Percentiles rank a stretch among this genome's conserved stretches.
These are phyloP conservation scores for Penicillium lagena DNA, from an alignment of 495 filamentous ascomycete species.

Conservation along the genomic window DNA sequence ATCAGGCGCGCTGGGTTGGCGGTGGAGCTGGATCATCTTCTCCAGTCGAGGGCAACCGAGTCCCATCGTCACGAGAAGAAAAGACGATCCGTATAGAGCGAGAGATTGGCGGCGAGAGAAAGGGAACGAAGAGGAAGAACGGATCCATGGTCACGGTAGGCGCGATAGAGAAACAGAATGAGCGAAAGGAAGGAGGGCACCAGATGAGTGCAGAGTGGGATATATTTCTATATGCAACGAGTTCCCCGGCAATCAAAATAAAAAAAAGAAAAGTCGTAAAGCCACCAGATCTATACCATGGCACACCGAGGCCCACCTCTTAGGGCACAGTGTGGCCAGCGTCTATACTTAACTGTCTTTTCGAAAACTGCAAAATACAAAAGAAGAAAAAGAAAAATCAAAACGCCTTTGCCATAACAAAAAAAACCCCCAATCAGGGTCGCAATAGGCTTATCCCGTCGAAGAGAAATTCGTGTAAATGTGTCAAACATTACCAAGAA, in stretches of 20 bases:
- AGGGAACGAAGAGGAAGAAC: too few species aligned
- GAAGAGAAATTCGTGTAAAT: slow-evolving; percentile 1
- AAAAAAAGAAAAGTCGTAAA: slow-evolving; percentile 2
- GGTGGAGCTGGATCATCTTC: too few species aligned
- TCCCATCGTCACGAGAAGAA: too few species aligned
- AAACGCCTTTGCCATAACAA: background rate
- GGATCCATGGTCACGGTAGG: too few species aligned
- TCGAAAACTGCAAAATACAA: slow-evolving; percentile 14
- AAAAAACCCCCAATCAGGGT: slow-evolving; percentile 8
- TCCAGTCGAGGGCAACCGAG: too few species aligned
- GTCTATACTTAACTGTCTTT: slow-evolving; percentile 11
- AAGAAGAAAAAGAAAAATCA: background rate
- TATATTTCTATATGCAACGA: slow-evolving; percentile 26
- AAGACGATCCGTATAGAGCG: too few species aligned
- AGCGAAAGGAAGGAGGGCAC: slow-evolving; percentile 4
- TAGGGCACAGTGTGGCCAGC: slow-evolving; percentile 4
- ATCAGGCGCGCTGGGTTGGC: too few species aligned
- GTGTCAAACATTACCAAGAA: slow-evolving; percentile 4
- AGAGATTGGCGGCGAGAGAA: too few species aligned
- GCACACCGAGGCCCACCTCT: slow-evolving; percentile 2
- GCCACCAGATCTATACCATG: slow-evolving; percentile 9
- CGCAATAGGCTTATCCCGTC: background rate
- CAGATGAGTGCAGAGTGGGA: slow-evolving; percentile 4
- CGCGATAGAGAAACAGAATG: background rate
- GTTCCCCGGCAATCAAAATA: slow-evolving; percentile 8